Percentiles rank a stretch among this genome's conserved stretches.
These are phyloP conservation scores for Apiospora rasikravindrae DNA, from an alignment of 2,329 filamentous ascomycete species.

Conservation along the genomic window DNA sequence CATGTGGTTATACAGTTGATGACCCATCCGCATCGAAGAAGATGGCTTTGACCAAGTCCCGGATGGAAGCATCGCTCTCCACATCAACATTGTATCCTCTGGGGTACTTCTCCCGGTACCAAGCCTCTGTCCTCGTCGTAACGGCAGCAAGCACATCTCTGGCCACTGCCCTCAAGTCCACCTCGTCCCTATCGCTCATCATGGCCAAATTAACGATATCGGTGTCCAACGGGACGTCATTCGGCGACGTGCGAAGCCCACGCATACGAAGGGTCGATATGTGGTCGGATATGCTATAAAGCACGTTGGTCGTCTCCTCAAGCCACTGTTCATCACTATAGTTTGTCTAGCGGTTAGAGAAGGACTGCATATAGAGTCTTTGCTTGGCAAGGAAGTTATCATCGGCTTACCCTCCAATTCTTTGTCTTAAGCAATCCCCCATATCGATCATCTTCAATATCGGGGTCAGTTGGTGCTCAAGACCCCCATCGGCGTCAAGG, in stretches of 20 bases:
- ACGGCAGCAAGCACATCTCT: neutral
- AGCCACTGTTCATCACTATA: neutral
- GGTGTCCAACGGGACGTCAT: neutral
- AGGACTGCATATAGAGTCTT: neutral
- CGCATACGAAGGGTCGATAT: neutral
- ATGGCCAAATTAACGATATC: neutral
- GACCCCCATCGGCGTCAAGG: neutral
- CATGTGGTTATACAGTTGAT: too few relatives aligned
- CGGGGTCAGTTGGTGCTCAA: neutral
- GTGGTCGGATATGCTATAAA: neutral
- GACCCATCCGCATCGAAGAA: neutral
- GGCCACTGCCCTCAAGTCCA: neutral
- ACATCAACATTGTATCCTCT: neutral
- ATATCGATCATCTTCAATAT: slow-evolving; percentile 6
- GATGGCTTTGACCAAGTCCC: neutral
- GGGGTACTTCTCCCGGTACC: neutral
- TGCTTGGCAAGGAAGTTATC: neutral
- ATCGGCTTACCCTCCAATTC: neutral
- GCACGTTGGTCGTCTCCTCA: neutral
- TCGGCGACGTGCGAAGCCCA: neutral
- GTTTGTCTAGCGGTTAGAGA: neutral
- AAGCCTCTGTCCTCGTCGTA: neutral
- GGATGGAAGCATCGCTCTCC: neutral
- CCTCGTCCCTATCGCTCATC: neutral
- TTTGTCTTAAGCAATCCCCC: neutral